Percentiles rank a stretch among this genome's conserved stretches.
Evolutionary conservation across 2,329 filamentous ascomycete genomes (phyloP).

Genomic region (Fusarium penzigii): DNA sequence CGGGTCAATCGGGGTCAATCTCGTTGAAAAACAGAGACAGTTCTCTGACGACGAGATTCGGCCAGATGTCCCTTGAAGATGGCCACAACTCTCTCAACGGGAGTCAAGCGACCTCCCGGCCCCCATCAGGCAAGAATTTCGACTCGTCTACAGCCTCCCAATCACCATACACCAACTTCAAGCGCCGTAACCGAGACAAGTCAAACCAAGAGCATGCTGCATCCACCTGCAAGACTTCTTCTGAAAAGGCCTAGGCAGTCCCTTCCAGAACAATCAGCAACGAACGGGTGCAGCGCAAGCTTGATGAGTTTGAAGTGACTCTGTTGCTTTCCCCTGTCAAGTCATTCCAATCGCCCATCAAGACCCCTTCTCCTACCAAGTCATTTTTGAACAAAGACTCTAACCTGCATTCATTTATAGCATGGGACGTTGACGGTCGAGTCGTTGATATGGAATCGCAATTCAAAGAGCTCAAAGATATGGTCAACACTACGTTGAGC

Average conservation of each 20-base stretch:
- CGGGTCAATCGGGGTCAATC: slow-evolving; percentile 29
- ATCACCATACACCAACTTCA: slow-evolving; percentile 30
- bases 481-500: slow-evolving; percentile 68
- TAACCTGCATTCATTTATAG: slow-evolving; percentile 65
- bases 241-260: slow-evolving; percentile 33
- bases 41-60: slow-evolving; percentile 43
- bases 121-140: slow-evolving; percentile 22
- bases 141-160: slow-evolving; percentile 25
- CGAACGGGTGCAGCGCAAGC: slow-evolving; percentile 33
- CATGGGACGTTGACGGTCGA: slow-evolving; percentile 77
- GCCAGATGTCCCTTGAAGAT: slow-evolving; percentile 42
- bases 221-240: slow-evolving; percentile 15
- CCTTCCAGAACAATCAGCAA: slow-evolving; percentile 37
- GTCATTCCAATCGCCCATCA: slow-evolving; percentile 38
- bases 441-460: slow-evolving; percentile 76
- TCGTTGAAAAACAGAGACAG: slow-evolving; percentile 42
- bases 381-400: slow-evolving; percentile 71
- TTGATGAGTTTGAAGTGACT: slow-evolving; percentile 34
- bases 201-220: slow-evolving; percentile 11
- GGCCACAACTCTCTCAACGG: slow-evolving; percentile 25
- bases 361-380: slow-evolving; percentile 48
- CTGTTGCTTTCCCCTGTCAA: slow-evolving; percentile 35
- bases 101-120: slow-evolving; percentile 51
- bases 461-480: slow-evolving; percentile 70
- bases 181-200: slow-evolving; percentile 27